These are phyloP conservation scores for Chalaropsis ovoidea DNA, from an alignment of 2,329 filamentous ascomycete genomes.

Conservation along the genomic window DNA sequence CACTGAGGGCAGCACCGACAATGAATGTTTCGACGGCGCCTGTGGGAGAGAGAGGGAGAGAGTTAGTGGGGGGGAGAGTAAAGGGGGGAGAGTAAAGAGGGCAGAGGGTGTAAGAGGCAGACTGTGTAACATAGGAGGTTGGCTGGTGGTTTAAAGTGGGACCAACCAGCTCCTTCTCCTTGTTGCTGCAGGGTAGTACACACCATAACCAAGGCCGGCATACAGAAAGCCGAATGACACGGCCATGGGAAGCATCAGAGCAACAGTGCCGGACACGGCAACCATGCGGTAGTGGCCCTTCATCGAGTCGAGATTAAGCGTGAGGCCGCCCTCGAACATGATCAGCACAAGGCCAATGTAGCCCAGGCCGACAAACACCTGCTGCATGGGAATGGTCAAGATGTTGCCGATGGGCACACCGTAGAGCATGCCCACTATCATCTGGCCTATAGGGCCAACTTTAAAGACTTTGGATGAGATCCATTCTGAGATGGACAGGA, in stretches of 20 bases:
- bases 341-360: constrained; percentile 42
- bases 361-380: constrained; percentile 39
- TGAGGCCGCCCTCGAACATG: constrained; percentile 43
- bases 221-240: constrained; percentile 38
- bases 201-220: constrained; percentile 35
- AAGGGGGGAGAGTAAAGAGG: too few relatives aligned
- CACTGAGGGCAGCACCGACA: constrained; percentile 31
- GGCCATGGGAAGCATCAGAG: constrained; percentile 39
- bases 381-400: constrained; percentile 36
- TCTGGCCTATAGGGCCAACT: constrained; percentile 40
- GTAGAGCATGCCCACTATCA: constrained; percentile 40
- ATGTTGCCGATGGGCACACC: constrained; percentile 39
- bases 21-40: constrained; percentile 28
- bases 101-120: too few relatives aligned
- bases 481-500: constrained; percentile 37
- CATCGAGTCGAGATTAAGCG: constrained; percentile 38
- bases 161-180: neutral
- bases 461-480: constrained; percentile 35
- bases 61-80: constrained; percentile 2
- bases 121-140: neutral
- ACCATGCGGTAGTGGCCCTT: constrained; percentile 38
- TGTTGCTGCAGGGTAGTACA: constrained; percentile 11
- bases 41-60: neutral
- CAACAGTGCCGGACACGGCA: constrained; percentile 36
- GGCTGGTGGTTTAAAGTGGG: neutral